phyloP scores from a whole-genome alignment of 2,329 filamentous ascomycete species.

The Diaporthe sp. region DNA sequence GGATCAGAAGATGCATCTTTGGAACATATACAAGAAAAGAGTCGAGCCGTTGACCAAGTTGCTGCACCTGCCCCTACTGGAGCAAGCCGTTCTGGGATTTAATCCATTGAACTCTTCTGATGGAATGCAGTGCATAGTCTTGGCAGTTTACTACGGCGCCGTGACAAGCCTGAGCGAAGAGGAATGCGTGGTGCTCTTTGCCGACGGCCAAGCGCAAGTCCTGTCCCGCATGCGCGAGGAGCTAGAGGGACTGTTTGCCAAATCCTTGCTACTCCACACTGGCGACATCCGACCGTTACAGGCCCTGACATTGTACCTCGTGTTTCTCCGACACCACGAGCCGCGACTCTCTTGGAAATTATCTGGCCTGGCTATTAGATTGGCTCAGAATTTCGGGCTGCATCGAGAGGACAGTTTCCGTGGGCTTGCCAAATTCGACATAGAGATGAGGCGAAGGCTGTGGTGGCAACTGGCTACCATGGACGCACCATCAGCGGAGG shows the following conservation, averaged over 20 bases:
- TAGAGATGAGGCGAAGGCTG: slow-evolving; percentile 6
- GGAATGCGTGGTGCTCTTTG: not conserved
- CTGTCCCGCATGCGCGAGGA: not conserved
- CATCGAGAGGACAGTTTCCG: not conserved
- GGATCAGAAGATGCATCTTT: not conserved
- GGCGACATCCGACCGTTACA: slow-evolving; percentile 10
- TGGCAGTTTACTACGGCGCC: not conserved
- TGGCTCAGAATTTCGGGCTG: slow-evolving; percentile 5
- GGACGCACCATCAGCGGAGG: slow-evolving; percentile 4
- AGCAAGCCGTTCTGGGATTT: not conserved
- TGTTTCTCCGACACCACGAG: not conserved
- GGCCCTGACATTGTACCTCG: slow-evolving; percentile 8
- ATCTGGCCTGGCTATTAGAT: not conserved
- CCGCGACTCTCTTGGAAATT: not conserved
- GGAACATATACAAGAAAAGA: not conserved
- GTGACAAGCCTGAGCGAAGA: not conserved
- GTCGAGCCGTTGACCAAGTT: slow-evolving; percentile 7
- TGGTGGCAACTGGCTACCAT: slow-evolving; percentile 16
- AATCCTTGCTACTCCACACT: not conserved
- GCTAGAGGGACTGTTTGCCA: not conserved
- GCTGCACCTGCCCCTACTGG: not conserved
- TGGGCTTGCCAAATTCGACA: not conserved
- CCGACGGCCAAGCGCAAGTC: not conserved
- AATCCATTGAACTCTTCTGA: not conserved
- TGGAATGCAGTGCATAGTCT: not conserved